Conservation (phyloP, 345 rosid genomes). For the Salix viminalis region DNA sequence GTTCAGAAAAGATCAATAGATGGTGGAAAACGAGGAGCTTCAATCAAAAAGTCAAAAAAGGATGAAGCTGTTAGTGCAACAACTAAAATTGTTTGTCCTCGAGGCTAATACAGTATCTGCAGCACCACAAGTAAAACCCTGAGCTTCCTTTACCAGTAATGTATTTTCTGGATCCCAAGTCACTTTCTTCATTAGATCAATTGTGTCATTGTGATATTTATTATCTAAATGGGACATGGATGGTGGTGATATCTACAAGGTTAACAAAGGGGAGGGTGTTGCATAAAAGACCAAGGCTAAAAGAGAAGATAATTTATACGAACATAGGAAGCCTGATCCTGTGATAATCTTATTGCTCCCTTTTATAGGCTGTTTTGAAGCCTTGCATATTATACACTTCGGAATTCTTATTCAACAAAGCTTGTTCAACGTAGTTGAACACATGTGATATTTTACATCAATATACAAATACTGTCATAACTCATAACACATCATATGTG, state of each 20-base stretch:
- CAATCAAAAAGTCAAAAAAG: conserved; percentile 76
- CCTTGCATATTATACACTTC: not conserved
- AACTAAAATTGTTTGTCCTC: conserved; percentile 58
- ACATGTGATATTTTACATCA: not conserved
- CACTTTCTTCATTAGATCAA: not conserved
- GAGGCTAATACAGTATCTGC: conserved; percentile 47
- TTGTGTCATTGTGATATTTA: not conserved
- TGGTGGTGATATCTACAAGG: not conserved
- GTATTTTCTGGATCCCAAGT: conserved; percentile 45
- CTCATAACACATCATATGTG: not conserved
- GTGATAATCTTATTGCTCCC: not conserved
- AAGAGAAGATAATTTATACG: not conserved
- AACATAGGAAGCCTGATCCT: not conserved
- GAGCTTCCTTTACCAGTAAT: conserved; percentile 88
- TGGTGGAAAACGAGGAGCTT: conserved; percentile 81
- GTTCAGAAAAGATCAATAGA: conserved; percentile 74
- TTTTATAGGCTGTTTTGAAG: not conserved
- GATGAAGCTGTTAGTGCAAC: conserved; percentile 70
- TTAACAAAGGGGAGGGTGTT: not conserved
- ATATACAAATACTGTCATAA: not conserved
- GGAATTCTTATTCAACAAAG: not conserved
- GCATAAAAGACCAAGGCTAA: not conserved
- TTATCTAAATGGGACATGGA: not conserved
- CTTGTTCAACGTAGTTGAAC: not conserved
- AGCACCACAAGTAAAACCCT: conserved; percentile 78